Evolutionary conservation across 1,284 basidiomycete species (phyloP).

Genomic region (Fomitiporia mediterranea): DNA sequence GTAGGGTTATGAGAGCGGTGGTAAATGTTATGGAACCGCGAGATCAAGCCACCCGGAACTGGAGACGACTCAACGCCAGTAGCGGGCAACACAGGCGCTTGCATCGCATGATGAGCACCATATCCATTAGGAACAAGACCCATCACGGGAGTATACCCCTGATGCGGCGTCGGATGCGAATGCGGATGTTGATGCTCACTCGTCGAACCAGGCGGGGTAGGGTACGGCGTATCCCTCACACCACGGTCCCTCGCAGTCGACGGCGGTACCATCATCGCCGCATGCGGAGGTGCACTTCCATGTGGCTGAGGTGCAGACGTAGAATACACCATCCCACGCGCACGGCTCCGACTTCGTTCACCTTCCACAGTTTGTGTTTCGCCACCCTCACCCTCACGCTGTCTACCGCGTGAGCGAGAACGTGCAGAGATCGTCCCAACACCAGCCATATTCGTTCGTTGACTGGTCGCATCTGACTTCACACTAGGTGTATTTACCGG

Average conservation of each 20-base stretch:
- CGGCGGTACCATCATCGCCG: conserved; percentile 1
- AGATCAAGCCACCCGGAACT: not conserved
- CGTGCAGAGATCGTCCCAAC: conserved; percentile 10
- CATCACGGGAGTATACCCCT: not conserved
- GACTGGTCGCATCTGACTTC: not conserved
- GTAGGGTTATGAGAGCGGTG: not conserved
- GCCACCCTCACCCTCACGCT: not conserved
- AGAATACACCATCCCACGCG: conserved; percentile 13
- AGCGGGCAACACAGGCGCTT: not conserved
- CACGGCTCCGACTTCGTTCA: conserved; percentile 8
- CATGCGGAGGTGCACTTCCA: not conserved
- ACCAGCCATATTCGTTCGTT: conserved; percentile 11
- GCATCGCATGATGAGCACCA: not conserved
- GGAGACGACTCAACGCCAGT: not conserved
- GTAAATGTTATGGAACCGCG: conserved; percentile 11
- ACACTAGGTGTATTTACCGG: not conserved
- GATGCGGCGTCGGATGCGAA: not conserved
- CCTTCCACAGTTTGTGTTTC: not conserved
- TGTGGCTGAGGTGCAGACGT: conserved; percentile 6
- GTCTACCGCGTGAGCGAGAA: conserved; percentile 1
- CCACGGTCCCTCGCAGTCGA: conserved; percentile 1
- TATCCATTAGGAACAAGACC: not conserved
- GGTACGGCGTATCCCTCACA: conserved; percentile 12
- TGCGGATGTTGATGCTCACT: conserved; percentile 2
- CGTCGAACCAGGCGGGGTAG: conserved; percentile 15